phyloP scores from a whole-genome alignment of 495 filamentous ascomycete genomes.

The Xylaria intraflava region DNA sequence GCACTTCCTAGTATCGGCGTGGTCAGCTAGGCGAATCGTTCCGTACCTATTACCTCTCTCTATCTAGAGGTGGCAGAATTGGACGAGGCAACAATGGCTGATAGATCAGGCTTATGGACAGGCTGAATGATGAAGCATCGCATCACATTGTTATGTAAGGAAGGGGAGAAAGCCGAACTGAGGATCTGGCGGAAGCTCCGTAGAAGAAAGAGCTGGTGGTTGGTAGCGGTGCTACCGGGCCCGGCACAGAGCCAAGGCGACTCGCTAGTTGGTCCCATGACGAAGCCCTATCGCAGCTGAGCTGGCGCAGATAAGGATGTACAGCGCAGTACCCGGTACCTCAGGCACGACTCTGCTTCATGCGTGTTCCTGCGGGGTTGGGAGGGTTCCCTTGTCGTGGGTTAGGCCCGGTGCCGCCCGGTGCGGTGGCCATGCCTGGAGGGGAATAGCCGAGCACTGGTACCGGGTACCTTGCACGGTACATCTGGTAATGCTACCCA shows the following conservation, averaged over 20 bases:
- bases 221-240: background rate
- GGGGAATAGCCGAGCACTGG: too few species aligned
- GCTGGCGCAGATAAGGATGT: too few species aligned
- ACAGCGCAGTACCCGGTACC: too few species aligned
- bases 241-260: too few species aligned
- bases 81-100: background rate
- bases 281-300: slow-evolving; percentile 9
- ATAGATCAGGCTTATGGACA: background rate
- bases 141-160: background rate
- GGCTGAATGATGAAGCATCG: background rate
- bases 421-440: too few species aligned
- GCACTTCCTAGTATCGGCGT: background rate
- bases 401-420: background rate
- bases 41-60: too few species aligned
- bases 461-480: too few species aligned
- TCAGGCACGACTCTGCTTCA: background rate
- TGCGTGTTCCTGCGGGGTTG: background rate
- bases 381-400: background rate
- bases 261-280: slow-evolving; percentile 7
- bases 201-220: background rate
- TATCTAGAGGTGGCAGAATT: too few species aligned
- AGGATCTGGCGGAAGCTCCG: background rate
- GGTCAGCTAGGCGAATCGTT: too few species aligned
- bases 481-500: too few species aligned
- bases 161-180: background rate